A percentile compares a stretch with the other conserved stretches of the same genome.
These are phyloP conservation scores for Xylariales sp. DNA, from an alignment of 2,329 filamentous ascomycete genomes.

Conservation along the genomic window DNA sequence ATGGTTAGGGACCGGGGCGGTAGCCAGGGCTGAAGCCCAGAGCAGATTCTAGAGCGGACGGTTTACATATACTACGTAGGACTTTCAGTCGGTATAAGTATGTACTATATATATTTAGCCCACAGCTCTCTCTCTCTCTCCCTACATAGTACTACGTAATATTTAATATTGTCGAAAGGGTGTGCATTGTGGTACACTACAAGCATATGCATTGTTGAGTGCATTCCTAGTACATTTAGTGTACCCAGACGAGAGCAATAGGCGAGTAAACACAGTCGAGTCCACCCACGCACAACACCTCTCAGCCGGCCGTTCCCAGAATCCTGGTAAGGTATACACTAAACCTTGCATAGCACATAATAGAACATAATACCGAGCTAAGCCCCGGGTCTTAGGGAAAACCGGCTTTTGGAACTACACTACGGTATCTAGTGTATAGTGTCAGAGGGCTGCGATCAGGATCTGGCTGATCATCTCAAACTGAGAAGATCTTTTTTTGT, in stretches of 20 bases:
- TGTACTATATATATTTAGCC: background rate
- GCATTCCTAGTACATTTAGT: no score
- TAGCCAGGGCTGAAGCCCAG: conserved; percentile 24
- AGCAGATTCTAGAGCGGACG: background rate
- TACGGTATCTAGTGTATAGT: background rate
- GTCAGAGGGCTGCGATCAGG: conserved; percentile 3
- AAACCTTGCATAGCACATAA: no score
- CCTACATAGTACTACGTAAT: background rate
- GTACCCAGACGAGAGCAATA: no score
- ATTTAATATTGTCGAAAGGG: background rate
- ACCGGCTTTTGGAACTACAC: background rate
- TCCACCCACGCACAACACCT: background rate
- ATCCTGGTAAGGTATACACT: conserved; percentile 19
- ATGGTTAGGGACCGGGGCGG: no score
- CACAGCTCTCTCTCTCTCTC: no score
- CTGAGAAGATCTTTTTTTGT: conserved; percentile 17
- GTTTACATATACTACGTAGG: no score
- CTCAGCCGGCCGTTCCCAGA: conserved; percentile 10
- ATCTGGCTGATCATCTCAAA: conserved; percentile 20
- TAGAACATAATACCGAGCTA: conserved; percentile 2
- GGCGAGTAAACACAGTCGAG: background rate
- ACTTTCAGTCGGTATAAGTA: no score
- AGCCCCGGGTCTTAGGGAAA: background rate
- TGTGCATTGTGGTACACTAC: no score
- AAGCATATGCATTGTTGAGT: no score